Conservation (phyloP, 1,284 basidiomycete species). For the Pulveroboletus sp. region DNA sequence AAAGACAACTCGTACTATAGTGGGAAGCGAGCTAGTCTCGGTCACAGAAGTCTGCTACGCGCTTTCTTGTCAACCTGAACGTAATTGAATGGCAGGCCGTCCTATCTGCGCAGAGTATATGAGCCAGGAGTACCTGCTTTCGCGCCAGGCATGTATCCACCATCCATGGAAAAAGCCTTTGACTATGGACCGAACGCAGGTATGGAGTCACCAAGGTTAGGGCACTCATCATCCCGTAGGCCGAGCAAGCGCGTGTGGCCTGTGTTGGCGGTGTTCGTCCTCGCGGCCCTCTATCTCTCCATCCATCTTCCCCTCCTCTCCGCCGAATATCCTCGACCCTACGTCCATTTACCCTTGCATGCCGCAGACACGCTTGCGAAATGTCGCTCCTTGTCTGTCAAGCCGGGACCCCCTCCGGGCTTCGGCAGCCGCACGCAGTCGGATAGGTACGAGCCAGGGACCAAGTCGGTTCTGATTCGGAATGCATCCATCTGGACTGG, state of each 20-base stretch:
- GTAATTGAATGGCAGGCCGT: too few relatives aligned
- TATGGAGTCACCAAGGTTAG: not conserved
- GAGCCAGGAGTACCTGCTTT: not conserved
- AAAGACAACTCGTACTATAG: too few relatives aligned
- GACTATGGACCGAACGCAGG: not conserved
- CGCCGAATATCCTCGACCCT: not conserved
- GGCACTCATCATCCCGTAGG: slow-evolving; percentile 10
- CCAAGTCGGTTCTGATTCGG: slow-evolving; percentile 58
- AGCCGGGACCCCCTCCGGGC: slow-evolving; percentile 49
- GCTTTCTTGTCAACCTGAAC: too few relatives aligned
- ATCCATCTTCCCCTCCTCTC: slow-evolving; percentile 15
- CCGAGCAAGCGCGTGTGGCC: slow-evolving; percentile 16
- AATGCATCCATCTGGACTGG: slow-evolving; percentile 88
- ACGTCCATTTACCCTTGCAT: slow-evolving; percentile 23
- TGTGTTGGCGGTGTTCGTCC: slow-evolving; percentile 13
- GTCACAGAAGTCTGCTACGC: too few relatives aligned
- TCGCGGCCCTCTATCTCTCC: slow-evolving; percentile 21
- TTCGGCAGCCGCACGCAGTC: slow-evolving; percentile 57
- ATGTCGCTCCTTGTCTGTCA: slow-evolving; percentile 30
- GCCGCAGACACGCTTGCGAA: slow-evolving; percentile 23
- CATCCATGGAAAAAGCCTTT: slow-evolving; percentile 16
- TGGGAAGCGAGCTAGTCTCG: too few relatives aligned
- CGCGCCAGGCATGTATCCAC: not conserved
- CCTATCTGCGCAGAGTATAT: not conserved
- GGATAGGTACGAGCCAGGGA: slow-evolving; percentile 68